Conservation (phyloP, 1,139 yeast genomes). For the Saccharomyces pastorianus region DNA sequence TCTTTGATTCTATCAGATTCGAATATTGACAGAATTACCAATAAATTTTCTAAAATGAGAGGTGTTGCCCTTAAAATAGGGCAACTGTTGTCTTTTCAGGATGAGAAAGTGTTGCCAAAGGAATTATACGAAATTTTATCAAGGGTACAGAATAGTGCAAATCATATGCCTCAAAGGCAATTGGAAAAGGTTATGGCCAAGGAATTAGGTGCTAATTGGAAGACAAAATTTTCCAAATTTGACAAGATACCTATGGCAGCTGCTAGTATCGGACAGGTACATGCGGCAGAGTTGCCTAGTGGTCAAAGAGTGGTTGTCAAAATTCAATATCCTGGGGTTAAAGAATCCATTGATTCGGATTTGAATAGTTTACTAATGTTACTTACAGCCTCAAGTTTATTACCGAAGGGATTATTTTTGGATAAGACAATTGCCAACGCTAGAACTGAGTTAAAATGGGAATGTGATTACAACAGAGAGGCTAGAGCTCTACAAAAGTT, state of each 20-base stretch:
- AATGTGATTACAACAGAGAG: slow-evolving; percentile 89
- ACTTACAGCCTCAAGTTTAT: slow-evolving; percentile 73
- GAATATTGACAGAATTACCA: slow-evolving; percentile 81
- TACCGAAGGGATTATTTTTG: slow-evolving; percentile 87
- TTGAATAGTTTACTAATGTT: slow-evolving; percentile 74
- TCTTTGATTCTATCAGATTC: slow-evolving; percentile 67
- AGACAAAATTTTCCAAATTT: slow-evolving; percentile 60
- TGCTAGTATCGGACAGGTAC: slow-evolving; percentile 96
- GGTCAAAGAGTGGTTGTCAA: slow-evolving; percentile 82
- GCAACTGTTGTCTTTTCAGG: slow-evolving; percentile 92
- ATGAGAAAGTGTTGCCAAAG: slow-evolving; percentile 69
- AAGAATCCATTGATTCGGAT: slow-evolving; percentile 86
- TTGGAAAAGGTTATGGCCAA: slow-evolving; percentile 63
- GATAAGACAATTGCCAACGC: slow-evolving; percentile 93
- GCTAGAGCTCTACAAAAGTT: slow-evolving; percentile 72
- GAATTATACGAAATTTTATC: slow-evolving; percentile 76
- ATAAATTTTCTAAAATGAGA: slow-evolving; percentile 85
- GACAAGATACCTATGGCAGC: slow-evolving; percentile 93
- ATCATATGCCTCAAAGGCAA: slow-evolving; percentile 93
- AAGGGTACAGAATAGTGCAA: slow-evolving; percentile 87
- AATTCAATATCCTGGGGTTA: slow-evolving; percentile 98
- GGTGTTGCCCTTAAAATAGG: slow-evolving; percentile 97
- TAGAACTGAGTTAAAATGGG: slow-evolving; percentile 90
- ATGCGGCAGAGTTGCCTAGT: slow-evolving; percentile 58
- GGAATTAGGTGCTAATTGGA: slow-evolving; percentile 77